Percentiles rank a stretch among this genome's conserved stretches.
These are phyloP conservation scores for Trichoderma sp. DNA, from an alignment of 2,329 filamentous ascomycete genomes.

Conservation along the genomic window DNA sequence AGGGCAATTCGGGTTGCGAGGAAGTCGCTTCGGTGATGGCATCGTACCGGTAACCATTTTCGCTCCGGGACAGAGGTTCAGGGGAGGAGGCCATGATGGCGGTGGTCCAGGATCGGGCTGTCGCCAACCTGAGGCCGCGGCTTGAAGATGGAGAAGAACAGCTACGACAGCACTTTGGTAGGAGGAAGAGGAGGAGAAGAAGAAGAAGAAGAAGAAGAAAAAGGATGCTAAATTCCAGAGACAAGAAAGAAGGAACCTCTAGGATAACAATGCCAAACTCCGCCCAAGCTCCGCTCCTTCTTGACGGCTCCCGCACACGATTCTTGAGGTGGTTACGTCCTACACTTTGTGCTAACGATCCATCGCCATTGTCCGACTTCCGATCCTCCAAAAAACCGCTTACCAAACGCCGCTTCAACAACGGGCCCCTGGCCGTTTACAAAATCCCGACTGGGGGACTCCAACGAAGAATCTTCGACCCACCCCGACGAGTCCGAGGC, in stretches of 20 bases:
- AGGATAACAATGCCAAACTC: slow-evolving; percentile 1
- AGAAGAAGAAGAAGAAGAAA: too few relatives aligned
- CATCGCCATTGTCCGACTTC: slow-evolving; percentile 16
- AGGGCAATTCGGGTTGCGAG: neutral
- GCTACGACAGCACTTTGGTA: neutral
- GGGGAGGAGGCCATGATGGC: slow-evolving; percentile 9
- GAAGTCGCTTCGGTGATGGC: neutral
- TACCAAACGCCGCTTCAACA: neutral
- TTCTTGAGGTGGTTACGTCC: too few relatives aligned
- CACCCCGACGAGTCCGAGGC: slow-evolving; percentile 14
- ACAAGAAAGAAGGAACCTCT: neutral
- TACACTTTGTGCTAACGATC: neutral
- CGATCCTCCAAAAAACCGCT: neutral
- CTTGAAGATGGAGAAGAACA: too few relatives aligned
- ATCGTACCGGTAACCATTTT: slow-evolving; percentile 31
- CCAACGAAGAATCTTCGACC: neutral
- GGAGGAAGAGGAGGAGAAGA: neutral
- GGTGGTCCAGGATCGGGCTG: neutral
- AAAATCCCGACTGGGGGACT: slow-evolving; percentile 3
- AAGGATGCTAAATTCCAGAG: neutral
- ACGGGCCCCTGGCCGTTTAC: slow-evolving; percentile 1
- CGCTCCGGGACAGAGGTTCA: neutral
- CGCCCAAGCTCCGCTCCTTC: slow-evolving; percentile 10
- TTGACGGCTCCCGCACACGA: neutral
- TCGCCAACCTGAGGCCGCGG: slow-evolving; percentile 3